These are phyloP conservation scores for Phytophthora ramorum DNA, from an alignment of 352 stramenopile genomes.

Conservation along the genomic window DNA sequence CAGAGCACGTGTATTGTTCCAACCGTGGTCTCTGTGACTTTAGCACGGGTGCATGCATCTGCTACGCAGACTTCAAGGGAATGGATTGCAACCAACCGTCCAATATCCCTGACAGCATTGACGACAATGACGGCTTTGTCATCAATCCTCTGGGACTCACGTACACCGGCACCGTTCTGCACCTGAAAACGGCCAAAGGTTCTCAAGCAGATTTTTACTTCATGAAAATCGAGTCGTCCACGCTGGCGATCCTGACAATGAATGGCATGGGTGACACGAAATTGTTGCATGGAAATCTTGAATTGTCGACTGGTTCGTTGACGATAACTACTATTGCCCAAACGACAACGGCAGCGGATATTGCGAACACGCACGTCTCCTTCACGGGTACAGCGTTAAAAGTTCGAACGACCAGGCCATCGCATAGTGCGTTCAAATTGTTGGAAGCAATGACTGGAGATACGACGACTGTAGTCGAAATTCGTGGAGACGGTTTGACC, in stretches of 20 bases:
- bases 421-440: constrained; percentile 47
- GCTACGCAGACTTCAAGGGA: constrained; percentile 80
- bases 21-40: constrained; percentile 86
- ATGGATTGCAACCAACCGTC: constrained; percentile 75
- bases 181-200: constrained; percentile 65
- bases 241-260: constrained; percentile 62
- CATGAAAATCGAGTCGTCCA: constrained; percentile 58
- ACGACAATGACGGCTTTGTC: constrained; percentile 77
- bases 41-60: constrained; percentile 64
- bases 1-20: constrained; percentile 83
- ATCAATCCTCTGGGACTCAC: constrained; percentile 60
- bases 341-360: constrained; percentile 33
- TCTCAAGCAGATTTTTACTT: constrained; percentile 72
- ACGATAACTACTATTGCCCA: constrained; percentile 41
- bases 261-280: constrained; percentile 59
- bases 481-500: constrained; percentile 55
- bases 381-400: constrained; percentile 49
- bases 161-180: constrained; percentile 68
- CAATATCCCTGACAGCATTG: constrained; percentile 68
- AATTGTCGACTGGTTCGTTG: constrained; percentile 60
- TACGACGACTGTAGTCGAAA: constrained; percentile 43
- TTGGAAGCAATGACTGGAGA: constrained; percentile 41
- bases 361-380: constrained; percentile 39
- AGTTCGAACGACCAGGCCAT: constrained; percentile 33
- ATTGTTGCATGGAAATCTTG: constrained; percentile 53